Base-by-base conservation (phyloP, 306 rosid species). In the Cucumis melo region DNA sequence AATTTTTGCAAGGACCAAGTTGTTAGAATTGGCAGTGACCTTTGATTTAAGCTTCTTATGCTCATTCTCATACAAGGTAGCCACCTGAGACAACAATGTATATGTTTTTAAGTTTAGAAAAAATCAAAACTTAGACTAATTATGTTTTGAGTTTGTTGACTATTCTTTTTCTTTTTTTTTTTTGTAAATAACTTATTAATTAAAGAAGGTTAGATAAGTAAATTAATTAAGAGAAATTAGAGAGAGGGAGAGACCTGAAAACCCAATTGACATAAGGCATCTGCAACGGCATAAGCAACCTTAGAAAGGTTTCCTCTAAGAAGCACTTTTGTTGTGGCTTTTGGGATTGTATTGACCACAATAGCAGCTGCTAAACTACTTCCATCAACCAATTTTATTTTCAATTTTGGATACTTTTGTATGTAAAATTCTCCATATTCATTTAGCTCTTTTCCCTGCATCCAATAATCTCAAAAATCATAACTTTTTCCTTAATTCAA, bases 301-400 rank as follows among this genome's bases (percentile, higher is more conserved):
- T 92, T 92, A 16, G 88, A 86, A 80, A 92, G 80, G 27, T 88
- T 81, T 16, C 96, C 96, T 54, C 85, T 85, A 0, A 92, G 84
- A 6, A 90, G 79, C 0, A 92, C 93, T 77, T 90, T 87, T 6
- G 88, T 82, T 55, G 96, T 88, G 63, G 85, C 88, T 73, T 90
- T 84, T 1, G 91, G 94, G 81, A 90, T 84, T 76, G 8, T 81
- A 59, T 90, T 85, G 29, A 90, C 79, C 21, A 92, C 81, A 74
- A 87, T 20, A 38, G 92, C 92, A 74, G 81, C 92, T n/a, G 84
- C 92, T 17, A 90, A 86, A 54, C 90, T 89, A 14, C 92, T 87
- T 0, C 92, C 96, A 87, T 92, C 98, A 0, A 92, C 98, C 76
- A 92, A 41, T 83, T 81, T 92, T 23, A 90, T 65, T n/a, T 83